A percentile compares a stretch with the other conserved stretches of the same genome.
Conservation (phyloP, 805 yeast genomes). For the Metschnikowia matae region DNA sequence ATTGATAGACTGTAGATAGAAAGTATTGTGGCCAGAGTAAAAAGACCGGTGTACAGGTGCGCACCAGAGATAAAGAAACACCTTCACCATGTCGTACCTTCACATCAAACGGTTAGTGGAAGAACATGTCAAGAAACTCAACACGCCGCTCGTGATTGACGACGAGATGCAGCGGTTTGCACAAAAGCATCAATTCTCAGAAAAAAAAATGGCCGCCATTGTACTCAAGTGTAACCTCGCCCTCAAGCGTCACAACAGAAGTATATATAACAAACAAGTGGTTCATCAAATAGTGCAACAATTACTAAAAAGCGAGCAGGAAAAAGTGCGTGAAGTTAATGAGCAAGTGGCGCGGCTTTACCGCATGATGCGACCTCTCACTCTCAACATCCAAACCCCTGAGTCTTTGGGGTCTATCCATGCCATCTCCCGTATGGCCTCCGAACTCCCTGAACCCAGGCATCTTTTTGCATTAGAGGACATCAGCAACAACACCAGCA, state of each 20-base stretch:
- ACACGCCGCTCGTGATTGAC: constrained; percentile 25
- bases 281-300: constrained; percentile 36
- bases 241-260: constrained; percentile 26
- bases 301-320: constrained; percentile 29
- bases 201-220: constrained; percentile 15
- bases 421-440: constrained; percentile 18
- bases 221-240: constrained; percentile 23
- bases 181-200: constrained; percentile 7
- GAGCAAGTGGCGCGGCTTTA: constrained; percentile 23
- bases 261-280: constrained; percentile 27
- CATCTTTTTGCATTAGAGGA: constrained; percentile 20
- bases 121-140: constrained; percentile 25
- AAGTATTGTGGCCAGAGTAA: too few species aligned
- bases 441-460: constrained; percentile 32
- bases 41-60: background rate
- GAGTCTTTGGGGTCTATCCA: background rate
- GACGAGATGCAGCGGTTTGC: constrained; percentile 17
- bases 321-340: constrained; percentile 25
- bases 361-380: constrained; percentile 23
- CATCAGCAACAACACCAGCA: too few species aligned
- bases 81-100: constrained; percentile 19
- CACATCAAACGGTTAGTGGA: constrained; percentile 35
- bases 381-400: constrained; percentile 3
- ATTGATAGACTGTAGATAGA: too few species aligned
- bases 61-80: too few species aligned